Evolutionary conservation across 192 early-diverging fungal genomes (phyloP).

Genomic region (Coemansia brasiliensis): DNA sequence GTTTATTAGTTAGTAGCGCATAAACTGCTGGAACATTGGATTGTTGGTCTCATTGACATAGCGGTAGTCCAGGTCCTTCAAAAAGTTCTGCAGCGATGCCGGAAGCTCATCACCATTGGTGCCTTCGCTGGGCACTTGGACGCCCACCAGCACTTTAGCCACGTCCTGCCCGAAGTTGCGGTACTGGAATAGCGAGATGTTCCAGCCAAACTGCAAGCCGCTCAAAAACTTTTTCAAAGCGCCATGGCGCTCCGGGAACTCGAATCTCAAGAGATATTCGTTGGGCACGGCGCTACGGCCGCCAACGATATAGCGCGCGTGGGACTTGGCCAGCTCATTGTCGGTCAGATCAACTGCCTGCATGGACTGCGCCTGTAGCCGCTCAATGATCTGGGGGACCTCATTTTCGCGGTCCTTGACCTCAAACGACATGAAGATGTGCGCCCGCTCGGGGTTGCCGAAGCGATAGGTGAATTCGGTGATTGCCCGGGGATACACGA

Average conservation of each 20-base stretch:
- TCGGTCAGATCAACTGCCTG: conserved; percentile 78
- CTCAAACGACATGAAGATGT: conserved; percentile 88
- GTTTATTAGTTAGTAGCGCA: conserved; percentile 32
- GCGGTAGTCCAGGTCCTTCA: conserved; percentile 80
- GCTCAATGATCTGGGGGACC: conserved; percentile 65
- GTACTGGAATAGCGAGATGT: conserved; percentile 94
- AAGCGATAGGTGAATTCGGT: conserved; percentile 91
- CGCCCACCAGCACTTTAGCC: conserved; percentile 88
- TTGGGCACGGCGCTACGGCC: conserved; percentile 75
- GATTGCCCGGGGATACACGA: conserved; percentile 80
- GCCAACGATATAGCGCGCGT: conserved; percentile 91
- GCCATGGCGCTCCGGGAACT: conserved; percentile 95
- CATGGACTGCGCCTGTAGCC: conserved; percentile 65
- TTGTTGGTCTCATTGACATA: conserved; percentile 94
- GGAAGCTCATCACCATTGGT: conserved; percentile 41
- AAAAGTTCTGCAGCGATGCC: conserved; percentile 67
- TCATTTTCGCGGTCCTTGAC: conserved; percentile 72
- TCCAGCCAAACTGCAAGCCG: conserved; percentile 66
- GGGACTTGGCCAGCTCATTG: conserved; percentile 96
- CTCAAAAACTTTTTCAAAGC: conserved; percentile 84
- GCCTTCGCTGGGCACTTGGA: conserved; percentile 79
- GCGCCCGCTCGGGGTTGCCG: conserved; percentile 71
- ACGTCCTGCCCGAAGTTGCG: conserved; percentile 95
- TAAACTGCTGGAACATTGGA: conserved; percentile 83
- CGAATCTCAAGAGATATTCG: conserved; percentile 90